Base-by-base conservation (phyloP, 257 asterid species). In the Capsicum chinense region DNA sequence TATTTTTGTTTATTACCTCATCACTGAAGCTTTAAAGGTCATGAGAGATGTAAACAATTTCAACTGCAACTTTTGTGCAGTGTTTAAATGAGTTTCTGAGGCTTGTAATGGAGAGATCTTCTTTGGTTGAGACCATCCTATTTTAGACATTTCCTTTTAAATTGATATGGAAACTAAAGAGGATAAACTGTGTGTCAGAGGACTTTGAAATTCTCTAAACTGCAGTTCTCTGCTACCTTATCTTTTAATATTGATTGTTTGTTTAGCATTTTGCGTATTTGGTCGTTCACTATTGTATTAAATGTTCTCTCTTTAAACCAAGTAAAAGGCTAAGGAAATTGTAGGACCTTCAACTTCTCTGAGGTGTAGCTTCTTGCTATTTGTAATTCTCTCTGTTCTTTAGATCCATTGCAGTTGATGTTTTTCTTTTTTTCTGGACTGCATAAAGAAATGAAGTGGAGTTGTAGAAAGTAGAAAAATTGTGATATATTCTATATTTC, bases 11-110 rank as follows among this genome's bases (percentile, higher is more conserved):
- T 68, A 4, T 35, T 47, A 11, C 39, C 58, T 48, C 59, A 19
- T 52, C 81, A 52, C 19, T 52, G 81, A 76, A 52, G 39, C 37
- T 76, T 76, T 42, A 15, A 70, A 69, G 33, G 8, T 50, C 81
- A 21, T 21, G 12, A 37, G 56, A 70, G 62, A 52, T 12, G 2
- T 6, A 21, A 19, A 50, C 62, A 76, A 52, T 52, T 66, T 26
- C 9, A 5, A 66, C 73, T 66, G 47, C 73, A 66, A 66, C 47
- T 33, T 66, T 21, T 76, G 62, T 76, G 7, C 81, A 52, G 4
- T 1, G 62, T 21, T 44, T 74, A 3, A 52, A 74, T 74, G 62
- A 19, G 57, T 21, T 50, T 50, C 0, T 21, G n/a, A 16, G 81
- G 62, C 47, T 74, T 74, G 60, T 50, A 19, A 19, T 19, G 80